phyloP scores from a whole-genome alignment of 2,329 filamentous ascomycete genomes.

The Bipolaris zeicola region DNA sequence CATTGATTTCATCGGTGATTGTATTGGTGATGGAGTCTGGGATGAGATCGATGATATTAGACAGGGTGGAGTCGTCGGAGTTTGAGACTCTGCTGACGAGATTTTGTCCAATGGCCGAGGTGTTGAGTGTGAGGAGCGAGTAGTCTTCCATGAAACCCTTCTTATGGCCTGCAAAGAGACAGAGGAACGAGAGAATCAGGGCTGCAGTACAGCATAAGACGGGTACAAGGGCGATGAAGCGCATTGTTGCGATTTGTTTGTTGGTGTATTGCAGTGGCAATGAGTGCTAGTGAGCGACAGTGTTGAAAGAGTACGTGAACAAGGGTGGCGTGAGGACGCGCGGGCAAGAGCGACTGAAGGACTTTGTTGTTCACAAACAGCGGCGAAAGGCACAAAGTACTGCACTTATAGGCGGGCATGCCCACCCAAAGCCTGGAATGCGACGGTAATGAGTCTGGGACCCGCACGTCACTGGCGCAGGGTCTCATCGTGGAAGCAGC shows the following conservation, averaged over 20 bases:
- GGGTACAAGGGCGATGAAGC: conserved; percentile 57
- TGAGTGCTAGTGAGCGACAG: neutral
- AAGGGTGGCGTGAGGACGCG: conserved; percentile 8
- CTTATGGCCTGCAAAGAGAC: conserved; percentile 65
- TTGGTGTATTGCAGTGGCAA: neutral
- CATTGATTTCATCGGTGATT: conserved; percentile 39
- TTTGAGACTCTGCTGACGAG: conserved; percentile 32
- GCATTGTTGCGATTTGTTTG: conserved; percentile 45
- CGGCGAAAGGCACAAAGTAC: conserved; percentile 2
- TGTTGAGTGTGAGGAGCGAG: conserved; percentile 65
- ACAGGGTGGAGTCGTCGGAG: conserved; percentile 30
- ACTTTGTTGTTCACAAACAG: neutral
- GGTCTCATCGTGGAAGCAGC: conserved; percentile 17
- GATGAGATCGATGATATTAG: conserved; percentile 44
- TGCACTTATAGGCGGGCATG: conserved; percentile 11
- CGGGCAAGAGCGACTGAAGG: conserved; percentile 2
- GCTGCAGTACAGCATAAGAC: conserved; percentile 58
- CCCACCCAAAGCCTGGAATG: conserved; percentile 5
- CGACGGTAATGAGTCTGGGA: conserved; percentile 2
- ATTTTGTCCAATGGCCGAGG: conserved; percentile 58
- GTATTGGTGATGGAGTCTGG: conserved; percentile 44
- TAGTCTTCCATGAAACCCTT: conserved; percentile 62
- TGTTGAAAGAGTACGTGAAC: neutral
- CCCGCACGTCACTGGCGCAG: conserved; percentile 12
- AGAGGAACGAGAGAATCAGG: conserved; percentile 64